phyloP scores from a whole-genome alignment of 2,329 filamentous ascomycete genomes.

The Sodiomyces alkalinus region DNA sequence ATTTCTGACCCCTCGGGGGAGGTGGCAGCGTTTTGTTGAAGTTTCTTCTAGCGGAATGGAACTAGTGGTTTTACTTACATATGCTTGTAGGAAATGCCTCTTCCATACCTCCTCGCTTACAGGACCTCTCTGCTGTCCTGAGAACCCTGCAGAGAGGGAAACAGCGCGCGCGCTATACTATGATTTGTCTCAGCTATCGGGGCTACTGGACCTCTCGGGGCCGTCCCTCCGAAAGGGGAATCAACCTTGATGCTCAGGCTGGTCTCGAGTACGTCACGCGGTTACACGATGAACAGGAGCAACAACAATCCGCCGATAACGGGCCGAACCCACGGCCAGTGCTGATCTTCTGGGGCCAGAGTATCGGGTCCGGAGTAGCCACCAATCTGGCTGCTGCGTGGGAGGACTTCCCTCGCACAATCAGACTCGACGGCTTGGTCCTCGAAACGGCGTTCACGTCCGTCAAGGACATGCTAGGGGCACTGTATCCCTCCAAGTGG shows the following conservation, averaged over 20 bases:
- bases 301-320: conserved; percentile 3
- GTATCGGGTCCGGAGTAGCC: conserved; percentile 58
- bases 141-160: conserved; percentile 24
- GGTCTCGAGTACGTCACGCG: conserved; percentile 45
- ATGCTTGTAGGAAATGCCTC: conserved; percentile 37
- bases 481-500: conserved; percentile 66
- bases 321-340: conserved; percentile 12
- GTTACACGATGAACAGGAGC: conserved; percentile 16
- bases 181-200: conserved; percentile 46
- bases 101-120: conserved; percentile 40
- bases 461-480: conserved; percentile 53
- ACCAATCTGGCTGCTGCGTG: conserved; percentile 38
- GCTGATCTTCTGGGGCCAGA: conserved; percentile 62
- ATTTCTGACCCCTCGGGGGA: too few relatives aligned
- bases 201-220: conserved; percentile 70
- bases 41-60: too few relatives aligned
- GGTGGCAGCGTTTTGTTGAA: too few relatives aligned
- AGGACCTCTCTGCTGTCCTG: conserved; percentile 38
- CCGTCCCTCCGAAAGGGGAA: conserved; percentile 52
- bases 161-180: conserved; percentile 23
- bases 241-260: conserved; percentile 52
- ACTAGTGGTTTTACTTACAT: too few relatives aligned
- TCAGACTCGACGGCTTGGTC: conserved; percentile 35
- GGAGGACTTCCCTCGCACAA: conserved; percentile 18
- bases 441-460: conserved; percentile 66